Base-by-base conservation (phyloP, 2,329 filamentous ascomycete genomes). In the Myotisia sp. region DNA sequence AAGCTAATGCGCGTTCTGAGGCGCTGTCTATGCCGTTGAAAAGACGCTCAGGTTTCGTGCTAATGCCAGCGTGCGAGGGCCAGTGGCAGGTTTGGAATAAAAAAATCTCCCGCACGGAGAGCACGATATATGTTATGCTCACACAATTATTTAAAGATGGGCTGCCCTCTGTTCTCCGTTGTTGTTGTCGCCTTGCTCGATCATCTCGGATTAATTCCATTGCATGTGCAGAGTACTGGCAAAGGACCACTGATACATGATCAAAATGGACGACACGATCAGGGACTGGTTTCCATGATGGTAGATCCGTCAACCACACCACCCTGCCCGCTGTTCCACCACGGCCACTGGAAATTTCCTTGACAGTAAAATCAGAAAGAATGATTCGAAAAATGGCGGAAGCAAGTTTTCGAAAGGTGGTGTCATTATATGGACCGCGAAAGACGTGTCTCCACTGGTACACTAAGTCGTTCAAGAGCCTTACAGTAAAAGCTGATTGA, bases 101-200 rank as follows among this genome's bases (percentile, higher is more conserved):
- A 18, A 41, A 37, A 17, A 46, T 10, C 21, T 46, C 33, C 13
- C 32, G 34, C 33, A 46, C 37, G 10, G 42, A 46, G 26, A 46
- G 39, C 32, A 47, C 40, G n/a, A 47, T 37, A 36, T 47, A 47
- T 33, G 30, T 45, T 28, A 27, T 29, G 29, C 26, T 12, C 27
- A 30, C 10, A 17, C 26, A 31, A 7, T 24, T 14, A 10, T 9
- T 28, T n/a, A n/a, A n/a, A n/a, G n/a, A n/a, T n/a, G n/a, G n/a
- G n/a, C n/a, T n/a, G n/a, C n/a, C n/a, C n/a, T n/a, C n/a, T n/a
- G n/a, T n/a, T n/a, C n/a, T n/a, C n/a, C n/a, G n/a, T n/a, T n/a
- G n/a, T n/a, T n/a, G n/a, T 19, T 20, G 4, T 18, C 23, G 32
- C 14, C 3, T 12, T 18, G 4, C 13, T 7, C 34, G 37, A 38